Conservation (phyloP, 2,329 filamentous ascomycete species). For the Trichoderma semiorbis region DNA sequence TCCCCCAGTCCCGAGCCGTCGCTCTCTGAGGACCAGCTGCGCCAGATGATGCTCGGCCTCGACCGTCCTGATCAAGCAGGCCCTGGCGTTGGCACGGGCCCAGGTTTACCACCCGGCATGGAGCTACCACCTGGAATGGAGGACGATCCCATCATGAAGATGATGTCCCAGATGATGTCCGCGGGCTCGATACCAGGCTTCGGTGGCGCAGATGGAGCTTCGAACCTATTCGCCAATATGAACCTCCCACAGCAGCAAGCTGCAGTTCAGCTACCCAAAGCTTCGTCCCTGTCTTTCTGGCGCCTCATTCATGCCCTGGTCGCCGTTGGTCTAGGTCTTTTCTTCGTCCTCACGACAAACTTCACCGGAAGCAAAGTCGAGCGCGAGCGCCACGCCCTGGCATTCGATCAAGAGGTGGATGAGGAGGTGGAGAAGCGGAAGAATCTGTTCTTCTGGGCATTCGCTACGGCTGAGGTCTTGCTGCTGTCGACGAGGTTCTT, state of each 20-base stretch:
- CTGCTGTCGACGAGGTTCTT: conserved; percentile 70
- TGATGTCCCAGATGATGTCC: conserved; percentile 70
- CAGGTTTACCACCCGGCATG: conserved; percentile 24
- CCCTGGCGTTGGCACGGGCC: conserved; percentile 21
- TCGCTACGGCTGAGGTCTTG: conserved; percentile 71
- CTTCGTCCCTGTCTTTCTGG: conserved; percentile 56
- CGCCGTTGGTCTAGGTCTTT: conserved; percentile 65
- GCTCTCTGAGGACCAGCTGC: conserved; percentile 57
- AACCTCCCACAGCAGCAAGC: conserved; percentile 35
- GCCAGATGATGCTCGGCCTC: conserved; percentile 62
- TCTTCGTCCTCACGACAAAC: conserved; percentile 63
- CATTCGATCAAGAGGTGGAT: conserved; percentile 25
- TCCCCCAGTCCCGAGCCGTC: conserved; percentile 32
- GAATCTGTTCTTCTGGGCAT: conserved; percentile 68
- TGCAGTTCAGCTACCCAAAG: conserved; percentile 31
- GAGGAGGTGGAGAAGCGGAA: conserved; percentile 33
- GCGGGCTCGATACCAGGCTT: conserved; percentile 21
- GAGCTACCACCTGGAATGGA: conserved; percentile 24
- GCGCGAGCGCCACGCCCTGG: conserved; percentile 45
- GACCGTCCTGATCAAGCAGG: conserved; percentile 34
- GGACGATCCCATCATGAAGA: conserved; percentile 51
- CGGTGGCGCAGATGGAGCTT: conserved; percentile 32
- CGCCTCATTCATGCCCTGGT: conserved; percentile 70
- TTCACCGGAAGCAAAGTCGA: conserved; percentile 65
- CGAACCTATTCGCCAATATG: conserved; percentile 37